Evolutionary conservation across 345 rosid species (phyloP), one percentile per base, ranked within the genome.

Genomic region (Punica granatum): DNA sequence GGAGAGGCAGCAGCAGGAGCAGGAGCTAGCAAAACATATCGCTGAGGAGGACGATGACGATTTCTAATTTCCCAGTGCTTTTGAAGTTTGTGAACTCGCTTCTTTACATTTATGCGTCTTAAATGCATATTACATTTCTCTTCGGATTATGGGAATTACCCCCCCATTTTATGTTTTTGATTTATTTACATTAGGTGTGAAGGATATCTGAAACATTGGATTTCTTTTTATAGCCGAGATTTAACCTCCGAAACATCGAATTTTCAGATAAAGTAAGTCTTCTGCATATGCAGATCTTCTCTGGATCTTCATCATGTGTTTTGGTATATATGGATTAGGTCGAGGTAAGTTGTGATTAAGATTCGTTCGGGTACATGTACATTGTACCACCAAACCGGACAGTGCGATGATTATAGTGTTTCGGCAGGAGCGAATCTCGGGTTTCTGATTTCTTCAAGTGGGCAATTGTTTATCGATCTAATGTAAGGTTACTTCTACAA

Each of bases 41-140:
- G 92, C 91, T 0, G 97, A 92, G 82, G 91, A 92, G 69, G 98
- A 92, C 7, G 96, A 92, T n/a, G 94, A 86, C 43, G 92, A 86
- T 36, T 67, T 67, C 53, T 67, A 67, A 7, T 32, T 51, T 36
- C 48, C 32, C 7, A 11, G 61, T 30, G 28, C 18, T 26, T 13
- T 10, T 4, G 34, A 7, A 48, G 0, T 5, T 16, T 35, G 43
- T 30, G 2, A 32, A 53, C 68, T 46, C 23, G 1, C 1, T 46
- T 34, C 26, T 1, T 49, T 56, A 32, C 14, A 51, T n/a, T 19
- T n/a, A 0, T 49, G 58, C 23, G 30, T 51, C 18, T 53, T n/a
- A 33, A 56, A 26, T 28, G 26, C 19, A 26, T 28, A 11, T 28
- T 30, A 3, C 11, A 26, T 25, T 30, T 56, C 26, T 13, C 19